Conservation (phyloP, 495 filamentous ascomycete species). For the Xylaria intraflava region DNA sequence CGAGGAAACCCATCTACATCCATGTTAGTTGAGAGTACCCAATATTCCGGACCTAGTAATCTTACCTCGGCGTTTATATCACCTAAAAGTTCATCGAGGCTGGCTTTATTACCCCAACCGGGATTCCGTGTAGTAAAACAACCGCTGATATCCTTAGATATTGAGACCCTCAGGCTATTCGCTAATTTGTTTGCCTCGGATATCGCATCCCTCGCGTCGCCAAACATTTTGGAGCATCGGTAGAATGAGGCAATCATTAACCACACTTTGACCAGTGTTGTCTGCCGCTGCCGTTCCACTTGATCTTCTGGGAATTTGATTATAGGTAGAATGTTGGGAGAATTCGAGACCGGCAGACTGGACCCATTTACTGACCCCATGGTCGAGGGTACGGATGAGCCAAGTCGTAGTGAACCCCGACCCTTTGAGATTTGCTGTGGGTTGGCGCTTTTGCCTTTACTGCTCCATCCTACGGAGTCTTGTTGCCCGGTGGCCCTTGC, state of each 20-base stretch:
- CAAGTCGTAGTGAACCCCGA: conserved; percentile 24
- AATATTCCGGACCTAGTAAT: not conserved
- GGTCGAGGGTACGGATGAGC: conserved; percentile 24
- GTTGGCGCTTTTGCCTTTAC: conserved; percentile 21
- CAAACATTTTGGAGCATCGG: conserved; percentile 66
- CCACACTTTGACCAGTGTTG: conserved; percentile 74
- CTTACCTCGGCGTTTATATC: conserved; percentile 69
- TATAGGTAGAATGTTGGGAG: conserved; percentile 33
- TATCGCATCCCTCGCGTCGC: conserved; percentile 71
- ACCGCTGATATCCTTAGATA: conserved; percentile 44
- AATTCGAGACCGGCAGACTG: conserved; percentile 16
- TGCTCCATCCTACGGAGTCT: conserved; percentile 30
- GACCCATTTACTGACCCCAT: conserved; percentile 18
- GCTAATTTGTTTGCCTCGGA: conserved; percentile 73
- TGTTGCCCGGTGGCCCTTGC: conserved; percentile 18
- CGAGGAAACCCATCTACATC: conserved; percentile 59
- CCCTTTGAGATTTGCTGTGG: conserved; percentile 25
- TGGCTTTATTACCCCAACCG: conserved; percentile 68
- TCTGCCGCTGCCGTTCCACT: conserved; percentile 50
- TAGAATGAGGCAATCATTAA: conserved; percentile 83
- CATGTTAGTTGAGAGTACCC: not conserved
- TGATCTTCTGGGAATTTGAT: conserved; percentile 47
- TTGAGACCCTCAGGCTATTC: conserved; percentile 46
- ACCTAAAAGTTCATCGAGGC: conserved; percentile 72
- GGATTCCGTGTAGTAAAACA: conserved; percentile 47